Conservation (phyloP, 202 grass and related monocot species). For the Brachypodium distachyon region DNA sequence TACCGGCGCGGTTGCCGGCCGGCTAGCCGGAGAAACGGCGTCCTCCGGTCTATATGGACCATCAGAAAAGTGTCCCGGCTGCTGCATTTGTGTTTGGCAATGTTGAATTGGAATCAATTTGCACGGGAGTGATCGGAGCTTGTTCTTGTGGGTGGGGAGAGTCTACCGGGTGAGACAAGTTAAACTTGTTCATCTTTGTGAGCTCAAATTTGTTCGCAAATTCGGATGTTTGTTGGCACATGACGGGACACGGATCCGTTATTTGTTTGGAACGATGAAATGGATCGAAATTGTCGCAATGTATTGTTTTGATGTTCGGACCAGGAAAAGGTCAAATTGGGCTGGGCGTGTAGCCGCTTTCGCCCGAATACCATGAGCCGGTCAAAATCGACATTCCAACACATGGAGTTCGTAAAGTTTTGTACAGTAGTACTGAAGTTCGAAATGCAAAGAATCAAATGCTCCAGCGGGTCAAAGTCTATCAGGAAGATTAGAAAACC, state of each 20-base stretch:
- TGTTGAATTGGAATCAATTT: neutral
- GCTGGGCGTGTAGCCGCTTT: neutral
- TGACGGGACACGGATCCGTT: neutral
- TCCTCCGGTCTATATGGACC: neutral
- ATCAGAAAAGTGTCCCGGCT: neutral
- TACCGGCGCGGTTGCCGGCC: neutral
- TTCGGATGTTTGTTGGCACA: neutral
- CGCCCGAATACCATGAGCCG: neutral
- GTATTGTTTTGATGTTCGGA: neutral
- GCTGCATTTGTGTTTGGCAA: slow-evolving; percentile 24
- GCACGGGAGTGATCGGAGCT: neutral
- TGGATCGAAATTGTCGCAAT: neutral
- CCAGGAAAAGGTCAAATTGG: slow-evolving; percentile 20
- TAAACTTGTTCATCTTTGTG: neutral
- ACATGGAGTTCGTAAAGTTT: neutral
- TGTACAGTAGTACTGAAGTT: too few species aligned
- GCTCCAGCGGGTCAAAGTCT: neutral
- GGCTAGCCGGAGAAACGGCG: slow-evolving; percentile 1
- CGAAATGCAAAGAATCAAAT: neutral
- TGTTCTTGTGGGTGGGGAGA: neutral
- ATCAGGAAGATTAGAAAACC: neutral
- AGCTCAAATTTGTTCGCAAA: neutral
- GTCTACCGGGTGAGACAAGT: neutral
- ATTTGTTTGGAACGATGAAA: neutral
- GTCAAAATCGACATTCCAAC: neutral